A percentile compares a stretch with the other conserved stretches of the same genome.
Conservation (phyloP, 2,329 filamentous ascomycete species). For the Alternaria hordeiaustralica region DNA sequence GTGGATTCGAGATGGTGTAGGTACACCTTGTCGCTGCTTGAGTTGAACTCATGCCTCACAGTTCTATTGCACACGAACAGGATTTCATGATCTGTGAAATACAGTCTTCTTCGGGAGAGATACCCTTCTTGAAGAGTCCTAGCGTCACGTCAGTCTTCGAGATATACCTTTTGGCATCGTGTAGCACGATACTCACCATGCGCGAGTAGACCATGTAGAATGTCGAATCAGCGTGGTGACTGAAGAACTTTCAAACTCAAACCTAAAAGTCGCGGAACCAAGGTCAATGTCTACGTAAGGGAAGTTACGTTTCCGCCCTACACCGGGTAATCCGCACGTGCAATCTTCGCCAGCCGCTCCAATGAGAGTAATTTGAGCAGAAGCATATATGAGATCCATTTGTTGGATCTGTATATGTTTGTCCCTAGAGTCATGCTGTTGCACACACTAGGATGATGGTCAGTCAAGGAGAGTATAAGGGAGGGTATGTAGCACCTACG, state of each 20-base stretch:
- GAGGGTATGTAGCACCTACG: background rate
- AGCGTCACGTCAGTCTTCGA: background rate
- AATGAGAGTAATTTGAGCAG: background rate
- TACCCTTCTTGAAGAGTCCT: background rate
- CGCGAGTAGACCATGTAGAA: background rate
- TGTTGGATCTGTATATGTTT: background rate
- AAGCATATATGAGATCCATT: background rate
- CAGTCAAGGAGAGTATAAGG: background rate
- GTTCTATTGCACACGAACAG: background rate
- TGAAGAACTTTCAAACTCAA: fast-evolving
- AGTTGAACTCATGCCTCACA: fast-evolving
- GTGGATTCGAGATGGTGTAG: background rate
- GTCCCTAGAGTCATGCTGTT: background rate
- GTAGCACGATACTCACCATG: background rate
- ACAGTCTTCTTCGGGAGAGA: background rate
- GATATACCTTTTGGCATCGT: background rate
- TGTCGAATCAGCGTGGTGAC: fast-evolving
- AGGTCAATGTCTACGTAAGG: background rate
- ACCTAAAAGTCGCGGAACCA: background rate
- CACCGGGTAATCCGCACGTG: background rate
- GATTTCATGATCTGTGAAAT: background rate
- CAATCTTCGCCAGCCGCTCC: background rate
- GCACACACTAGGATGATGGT: background rate
- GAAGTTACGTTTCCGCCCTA: background rate
- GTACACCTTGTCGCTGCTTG: background rate